phyloP scores from a whole-genome alignment of 305 asterid genomes.

The Andrographis paniculata region DNA sequence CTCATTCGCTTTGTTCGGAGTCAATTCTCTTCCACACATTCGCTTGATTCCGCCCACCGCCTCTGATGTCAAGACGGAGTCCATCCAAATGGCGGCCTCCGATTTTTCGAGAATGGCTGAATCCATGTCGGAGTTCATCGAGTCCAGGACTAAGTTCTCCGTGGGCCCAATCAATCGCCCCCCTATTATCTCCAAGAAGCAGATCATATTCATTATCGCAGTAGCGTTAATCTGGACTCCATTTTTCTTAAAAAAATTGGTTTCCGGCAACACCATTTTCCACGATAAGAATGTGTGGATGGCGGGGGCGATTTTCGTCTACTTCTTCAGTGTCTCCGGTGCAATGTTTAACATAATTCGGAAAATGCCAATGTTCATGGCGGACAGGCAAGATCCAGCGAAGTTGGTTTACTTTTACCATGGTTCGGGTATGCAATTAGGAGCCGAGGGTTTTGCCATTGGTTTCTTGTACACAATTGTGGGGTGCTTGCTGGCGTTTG shows the following conservation, averaged over 20 bases:
- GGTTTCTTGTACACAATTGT: constrained; percentile 79
- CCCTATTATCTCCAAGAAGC: constrained; percentile 50
- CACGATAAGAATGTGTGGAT: constrained; percentile 71
- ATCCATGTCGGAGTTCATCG: constrained; percentile 74
- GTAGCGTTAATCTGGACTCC: constrained; percentile 45
- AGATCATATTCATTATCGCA: constrained; percentile 31
- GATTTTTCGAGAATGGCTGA: constrained; percentile 63
- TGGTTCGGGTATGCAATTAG: constrained; percentile 89
- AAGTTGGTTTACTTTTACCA: constrained; percentile 68
- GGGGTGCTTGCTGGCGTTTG: constrained; percentile 70
- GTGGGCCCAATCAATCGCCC: constrained; percentile 61
- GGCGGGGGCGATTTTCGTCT: constrained; percentile 68
- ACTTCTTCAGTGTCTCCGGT: constrained; percentile 92
- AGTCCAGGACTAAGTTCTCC: constrained; percentile 31
- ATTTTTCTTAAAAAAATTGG: constrained; percentile 40
- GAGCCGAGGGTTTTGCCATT: constrained; percentile 75
- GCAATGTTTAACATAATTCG: constrained; percentile 81
- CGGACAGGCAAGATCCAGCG: constrained; percentile 61
- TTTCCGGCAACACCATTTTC: constrained; percentile 51
- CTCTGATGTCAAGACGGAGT: constrained; percentile 37
- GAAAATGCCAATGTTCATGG: constrained; percentile 79
- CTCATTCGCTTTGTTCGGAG: constrained; percentile 46
- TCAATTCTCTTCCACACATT: constrained; percentile 69
- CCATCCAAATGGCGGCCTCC: constrained; percentile 63
- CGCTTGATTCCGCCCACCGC: constrained; percentile 59